Percentiles rank a stretch among this genome's conserved stretches.
phyloP scores from a whole-genome alignment of 2,329 filamentous ascomycete genomes.

The Phymatotrichopsis omnivora region DNA sequence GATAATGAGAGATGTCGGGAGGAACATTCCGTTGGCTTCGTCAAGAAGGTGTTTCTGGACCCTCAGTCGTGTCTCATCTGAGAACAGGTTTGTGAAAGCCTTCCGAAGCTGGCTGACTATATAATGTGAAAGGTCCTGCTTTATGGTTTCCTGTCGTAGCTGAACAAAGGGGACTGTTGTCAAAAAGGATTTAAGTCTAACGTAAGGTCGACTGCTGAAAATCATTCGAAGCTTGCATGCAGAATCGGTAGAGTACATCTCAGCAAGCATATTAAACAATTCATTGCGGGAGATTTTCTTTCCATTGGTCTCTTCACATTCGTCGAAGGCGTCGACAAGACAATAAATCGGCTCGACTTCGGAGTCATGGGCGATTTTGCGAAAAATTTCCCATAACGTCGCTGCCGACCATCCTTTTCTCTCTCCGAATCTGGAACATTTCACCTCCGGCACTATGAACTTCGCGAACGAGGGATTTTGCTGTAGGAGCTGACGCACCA shows the following conservation, averaged over 20 bases:
- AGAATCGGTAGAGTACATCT: background rate
- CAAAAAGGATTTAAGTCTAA: background rate
- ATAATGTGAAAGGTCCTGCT: background rate
- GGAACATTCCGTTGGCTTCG: constrained; percentile 5
- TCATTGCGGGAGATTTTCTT: background rate
- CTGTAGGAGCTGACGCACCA: constrained; percentile 9
- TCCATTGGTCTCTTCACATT: constrained; percentile 2
- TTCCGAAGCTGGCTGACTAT: background rate
- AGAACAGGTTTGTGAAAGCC: background rate
- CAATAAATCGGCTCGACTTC: constrained; percentile 3
- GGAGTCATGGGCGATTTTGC: constrained; percentile 1
- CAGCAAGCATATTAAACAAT: background rate
- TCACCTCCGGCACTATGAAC: constrained; percentile 2
- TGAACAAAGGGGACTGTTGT: background rate
- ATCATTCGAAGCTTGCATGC: background rate
- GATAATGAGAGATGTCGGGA: constrained; percentile 5
- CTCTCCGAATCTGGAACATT: background rate
- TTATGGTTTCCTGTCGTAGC: background rate
- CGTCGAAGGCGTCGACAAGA: constrained; percentile 9
- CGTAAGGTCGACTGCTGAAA: constrained; percentile 4
- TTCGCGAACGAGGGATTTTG: background rate
- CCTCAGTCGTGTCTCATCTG: background rate
- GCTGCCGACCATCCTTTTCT: background rate
- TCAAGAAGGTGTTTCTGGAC: background rate
- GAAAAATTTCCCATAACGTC: constrained; percentile 3